Evolutionary conservation across 2,329 filamentous ascomycete species (phyloP).

Genomic region (Ceratocystis huliohia): DNA sequence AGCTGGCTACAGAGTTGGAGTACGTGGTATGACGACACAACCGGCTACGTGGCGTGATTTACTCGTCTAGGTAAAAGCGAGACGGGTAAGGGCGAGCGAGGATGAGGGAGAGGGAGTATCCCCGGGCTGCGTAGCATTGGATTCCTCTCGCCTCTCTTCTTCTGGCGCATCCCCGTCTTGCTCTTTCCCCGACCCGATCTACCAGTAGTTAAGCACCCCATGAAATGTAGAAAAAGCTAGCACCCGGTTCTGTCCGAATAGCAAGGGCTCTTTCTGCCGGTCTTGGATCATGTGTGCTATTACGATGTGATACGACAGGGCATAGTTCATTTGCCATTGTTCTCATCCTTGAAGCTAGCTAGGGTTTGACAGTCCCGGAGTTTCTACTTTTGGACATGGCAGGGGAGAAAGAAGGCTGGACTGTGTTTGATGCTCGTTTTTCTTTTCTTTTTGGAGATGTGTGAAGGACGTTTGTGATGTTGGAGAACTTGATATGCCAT

Average conservation of each 20-base stretch:
- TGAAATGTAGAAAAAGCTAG: not conserved
- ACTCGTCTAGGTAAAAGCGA: not conserved
- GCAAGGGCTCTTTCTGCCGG: not conserved
- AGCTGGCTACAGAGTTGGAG: not conserved
- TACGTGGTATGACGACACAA: not conserved
- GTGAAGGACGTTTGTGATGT: not conserved
- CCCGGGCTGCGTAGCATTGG: no score
- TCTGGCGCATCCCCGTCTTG: no score
- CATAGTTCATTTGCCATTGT: not conserved
- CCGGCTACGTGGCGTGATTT: conserved; percentile 2
- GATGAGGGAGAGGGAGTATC: not conserved
- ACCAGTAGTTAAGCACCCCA: not conserved
- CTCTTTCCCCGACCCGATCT: not conserved
- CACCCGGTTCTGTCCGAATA: conserved; percentile 8
- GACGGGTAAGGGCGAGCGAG: not conserved
- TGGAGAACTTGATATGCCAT: not conserved
- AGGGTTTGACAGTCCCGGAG: not conserved
- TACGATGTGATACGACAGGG: not conserved
- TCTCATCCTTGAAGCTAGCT: not conserved
- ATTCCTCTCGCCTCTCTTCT: no score
- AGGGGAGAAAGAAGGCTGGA: not conserved
- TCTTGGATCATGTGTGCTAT: not conserved
- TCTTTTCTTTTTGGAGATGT: not conserved
- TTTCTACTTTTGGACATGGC: not conserved
- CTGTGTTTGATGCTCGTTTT: not conserved